Evolutionary conservation across 495 filamentous ascomycete species (phyloP).

Genomic region (Aspergillus sparsus): DNA sequence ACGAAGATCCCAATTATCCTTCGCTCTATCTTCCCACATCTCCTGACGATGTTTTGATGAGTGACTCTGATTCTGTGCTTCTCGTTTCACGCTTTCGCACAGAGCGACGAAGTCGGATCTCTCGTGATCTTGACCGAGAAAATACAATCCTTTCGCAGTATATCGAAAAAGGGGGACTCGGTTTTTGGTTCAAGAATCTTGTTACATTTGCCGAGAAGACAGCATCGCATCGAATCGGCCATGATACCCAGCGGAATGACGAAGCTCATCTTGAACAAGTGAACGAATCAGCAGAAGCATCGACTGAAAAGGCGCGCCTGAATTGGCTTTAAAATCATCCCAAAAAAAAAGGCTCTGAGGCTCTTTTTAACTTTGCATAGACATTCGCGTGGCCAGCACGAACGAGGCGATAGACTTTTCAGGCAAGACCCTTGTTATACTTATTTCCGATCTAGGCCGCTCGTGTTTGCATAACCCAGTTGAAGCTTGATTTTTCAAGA

Average conservation of each 20-base stretch:
- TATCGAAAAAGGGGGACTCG: slow-evolving; percentile 60
- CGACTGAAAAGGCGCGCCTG: slow-evolving; percentile 16
- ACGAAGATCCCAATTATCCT: slow-evolving; percentile 21
- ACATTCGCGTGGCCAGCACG: no score
- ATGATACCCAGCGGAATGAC: neutral
- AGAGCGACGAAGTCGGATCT: slow-evolving; percentile 51
- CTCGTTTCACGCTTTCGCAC: slow-evolving; percentile 57
- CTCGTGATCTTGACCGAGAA: slow-evolving; percentile 56
- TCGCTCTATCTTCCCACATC: slow-evolving; percentile 44
- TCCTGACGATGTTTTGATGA: slow-evolving; percentile 51
- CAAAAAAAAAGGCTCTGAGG: neutral
- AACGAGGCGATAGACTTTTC: no score
- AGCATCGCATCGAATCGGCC: neutral
- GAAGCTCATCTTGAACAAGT: neutral
- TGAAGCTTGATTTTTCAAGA: no score
- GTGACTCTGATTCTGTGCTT: slow-evolving; percentile 51
- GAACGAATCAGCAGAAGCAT: neutral
- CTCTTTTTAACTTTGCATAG: no score
- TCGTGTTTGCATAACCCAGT: no score
- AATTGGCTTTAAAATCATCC: slow-evolving; percentile 22
- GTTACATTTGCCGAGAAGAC: slow-evolving; percentile 29
- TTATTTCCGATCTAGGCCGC: no score
- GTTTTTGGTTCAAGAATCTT: slow-evolving; percentile 60
- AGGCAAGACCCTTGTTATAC: no score
- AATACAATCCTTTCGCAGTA: slow-evolving; percentile 50